Conservation (phyloP, 2,329 filamentous ascomycete genomes). For the Hymenoscyphus albidus region DNA sequence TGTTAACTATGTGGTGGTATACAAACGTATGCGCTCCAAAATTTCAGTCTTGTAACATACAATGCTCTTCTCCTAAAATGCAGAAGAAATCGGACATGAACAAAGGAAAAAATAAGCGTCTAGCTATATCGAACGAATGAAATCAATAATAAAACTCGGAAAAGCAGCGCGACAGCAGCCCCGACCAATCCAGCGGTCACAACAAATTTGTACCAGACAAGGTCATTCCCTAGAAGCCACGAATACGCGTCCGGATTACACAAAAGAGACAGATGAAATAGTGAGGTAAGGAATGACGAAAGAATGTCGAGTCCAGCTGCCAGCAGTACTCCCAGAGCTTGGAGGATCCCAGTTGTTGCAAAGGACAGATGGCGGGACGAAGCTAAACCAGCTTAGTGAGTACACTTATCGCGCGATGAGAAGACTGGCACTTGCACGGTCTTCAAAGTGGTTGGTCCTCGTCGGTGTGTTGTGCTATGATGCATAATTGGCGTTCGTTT, state of each 20-base stretch:
- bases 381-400: background rate
- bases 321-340: constrained; percentile 1
- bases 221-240: constrained; percentile 4
- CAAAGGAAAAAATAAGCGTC: background rate
- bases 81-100: background rate
- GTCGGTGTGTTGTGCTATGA: background rate
- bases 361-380: background rate
- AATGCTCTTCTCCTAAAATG: background rate
- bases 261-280: constrained; percentile 1
- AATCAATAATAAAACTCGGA: background rate
- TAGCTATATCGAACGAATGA: background rate
- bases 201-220: constrained; percentile 6
- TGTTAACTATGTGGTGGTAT: constrained; percentile 5
- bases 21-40: background rate
- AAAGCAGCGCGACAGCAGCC: background rate
- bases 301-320: background rate
- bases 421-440: background rate
- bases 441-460: background rate
- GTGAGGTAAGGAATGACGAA: constrained; percentile 5
- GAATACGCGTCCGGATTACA: background rate
- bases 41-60: background rate
- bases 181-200: background rate
- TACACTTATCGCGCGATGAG: background rate
- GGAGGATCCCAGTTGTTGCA: background rate
- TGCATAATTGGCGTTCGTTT: constrained; percentile 1